These are phyloP conservation scores for Epichloe gansuensis DNA, from an alignment of 2,329 filamentous ascomycete genomes.

Conservation along the genomic window DNA sequence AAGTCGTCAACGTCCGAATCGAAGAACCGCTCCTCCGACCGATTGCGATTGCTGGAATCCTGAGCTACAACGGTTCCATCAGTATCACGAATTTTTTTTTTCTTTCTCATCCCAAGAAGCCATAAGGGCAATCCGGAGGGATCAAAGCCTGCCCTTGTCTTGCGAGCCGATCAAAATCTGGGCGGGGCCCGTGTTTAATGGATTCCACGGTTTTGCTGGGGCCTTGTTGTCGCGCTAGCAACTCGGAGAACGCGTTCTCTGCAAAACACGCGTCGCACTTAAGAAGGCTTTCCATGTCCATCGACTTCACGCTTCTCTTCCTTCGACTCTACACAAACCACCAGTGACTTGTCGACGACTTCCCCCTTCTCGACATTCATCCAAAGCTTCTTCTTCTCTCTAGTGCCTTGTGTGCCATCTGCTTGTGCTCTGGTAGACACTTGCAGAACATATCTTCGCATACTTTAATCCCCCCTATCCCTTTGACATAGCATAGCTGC, in stretches of 20 bases:
- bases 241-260: conserved; percentile 19
- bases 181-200: conserved; percentile 16
- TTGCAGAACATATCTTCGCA: conserved; percentile 13
- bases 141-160: neutral
- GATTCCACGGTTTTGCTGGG: conserved; percentile 9
- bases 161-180: neutral
- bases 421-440: conserved; percentile 13
- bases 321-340: conserved; percentile 11
- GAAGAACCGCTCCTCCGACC: conserved; percentile 1
- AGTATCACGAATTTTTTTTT: too few relatives aligned
- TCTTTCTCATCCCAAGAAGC: too few relatives aligned
- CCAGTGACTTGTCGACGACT: conserved; percentile 5
- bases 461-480: conserved; percentile 10
- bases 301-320: conserved; percentile 8
- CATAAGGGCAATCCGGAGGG: too few relatives aligned
- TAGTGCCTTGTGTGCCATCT: conserved; percentile 8
- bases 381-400: conserved; percentile 1
- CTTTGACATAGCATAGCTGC: conserved; percentile 10
- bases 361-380: neutral
- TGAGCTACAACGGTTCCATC: too few relatives aligned
- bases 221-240: conserved; percentile 19
- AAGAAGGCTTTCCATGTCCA: conserved; percentile 19
- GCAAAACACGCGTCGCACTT: conserved; percentile 22
- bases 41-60: neutral
- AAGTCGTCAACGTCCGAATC: neutral